Percentiles rank a stretch among this genome's conserved stretches.
Conservation (phyloP, 495 filamentous ascomycete species). For the Talaromyces stipitatus region DNA sequence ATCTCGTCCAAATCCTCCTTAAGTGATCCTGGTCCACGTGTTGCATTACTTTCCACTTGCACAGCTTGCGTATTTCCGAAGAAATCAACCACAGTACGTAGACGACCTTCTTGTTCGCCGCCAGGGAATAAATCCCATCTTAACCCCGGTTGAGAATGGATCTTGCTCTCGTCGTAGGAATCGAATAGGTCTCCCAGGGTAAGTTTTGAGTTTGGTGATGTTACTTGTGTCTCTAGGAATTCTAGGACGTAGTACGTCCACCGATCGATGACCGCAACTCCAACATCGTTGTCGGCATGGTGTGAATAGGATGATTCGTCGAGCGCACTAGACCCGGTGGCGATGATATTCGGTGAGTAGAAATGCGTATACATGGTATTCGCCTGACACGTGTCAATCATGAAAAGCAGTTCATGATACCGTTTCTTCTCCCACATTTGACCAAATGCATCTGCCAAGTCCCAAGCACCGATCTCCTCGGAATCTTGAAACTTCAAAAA, state of each 20-base stretch:
- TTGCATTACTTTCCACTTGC: constrained; percentile 63
- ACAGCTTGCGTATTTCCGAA: constrained; percentile 98
- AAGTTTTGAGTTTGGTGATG: constrained; percentile 71
- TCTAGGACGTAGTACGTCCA: constrained; percentile 99
- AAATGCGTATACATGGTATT: constrained; percentile 99
- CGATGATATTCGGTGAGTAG: constrained; percentile 94
- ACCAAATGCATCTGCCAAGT: constrained; percentile 94
- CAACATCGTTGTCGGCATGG: constrained; percentile 95
- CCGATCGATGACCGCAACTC: constrained; percentile 94
- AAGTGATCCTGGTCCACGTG: constrained; percentile 47
- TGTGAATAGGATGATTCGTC: constrained; percentile 94
- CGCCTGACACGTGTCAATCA: constrained; percentile 99
- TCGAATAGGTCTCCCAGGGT: constrained; percentile 92
- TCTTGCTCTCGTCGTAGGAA: constrained; percentile 88
- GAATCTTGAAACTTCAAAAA: constrained; percentile 98
- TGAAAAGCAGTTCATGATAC: constrained; percentile 92
- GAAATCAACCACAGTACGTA: constrained; percentile 84
- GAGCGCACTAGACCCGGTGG: constrained; percentile 86
- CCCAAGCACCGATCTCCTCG: constrained; percentile 94
- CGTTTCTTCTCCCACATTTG: constrained; percentile 99
- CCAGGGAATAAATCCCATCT: constrained; percentile 88
- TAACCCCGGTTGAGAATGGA: constrained; percentile 86
- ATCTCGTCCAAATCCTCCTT: constrained; percentile 71
- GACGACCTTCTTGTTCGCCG: constrained; percentile 63
- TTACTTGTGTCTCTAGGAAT: constrained; percentile 86